Evolutionary conservation across 768 basidiomycete genomes (phyloP).

Genomic region (Lactarius tabidus): DNA sequence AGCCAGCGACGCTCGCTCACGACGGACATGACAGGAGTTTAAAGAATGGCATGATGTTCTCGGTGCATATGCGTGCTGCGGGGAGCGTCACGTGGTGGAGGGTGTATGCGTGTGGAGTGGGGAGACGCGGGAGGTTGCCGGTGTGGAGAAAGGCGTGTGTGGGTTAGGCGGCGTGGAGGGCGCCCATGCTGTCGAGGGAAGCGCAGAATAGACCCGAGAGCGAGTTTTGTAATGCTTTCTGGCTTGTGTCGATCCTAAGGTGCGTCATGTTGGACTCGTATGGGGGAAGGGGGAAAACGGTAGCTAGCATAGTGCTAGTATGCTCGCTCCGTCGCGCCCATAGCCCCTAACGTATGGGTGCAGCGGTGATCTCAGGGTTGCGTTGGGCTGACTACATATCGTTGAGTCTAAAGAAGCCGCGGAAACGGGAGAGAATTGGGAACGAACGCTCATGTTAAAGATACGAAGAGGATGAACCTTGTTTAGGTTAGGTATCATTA

Average conservation of each 20-base stretch:
- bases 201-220: conserved; percentile 94
- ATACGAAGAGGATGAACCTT: conserved; percentile 23
- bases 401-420: conserved; percentile 20
- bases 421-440: conserved; percentile 17
- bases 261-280: neutral
- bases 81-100: conserved; percentile 75
- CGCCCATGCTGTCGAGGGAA: conserved; percentile 74
- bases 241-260: conserved; percentile 65
- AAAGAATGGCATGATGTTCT: conserved; percentile 94
- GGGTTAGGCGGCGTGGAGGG: conserved; percentile 70
- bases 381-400: conserved; percentile 21
- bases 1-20: conserved; percentile 77
- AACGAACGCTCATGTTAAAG: conserved; percentile 21
- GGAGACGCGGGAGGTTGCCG: conserved; percentile 50
- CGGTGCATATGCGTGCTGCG: conserved; percentile 91
- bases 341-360: conserved; percentile 11
- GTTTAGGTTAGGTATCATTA: conserved; percentile 22
- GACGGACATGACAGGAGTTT: conserved; percentile 91
- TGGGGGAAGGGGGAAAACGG: neutral
- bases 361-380: conserved; percentile 24
- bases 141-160: conserved; percentile 55
- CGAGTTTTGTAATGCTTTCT: conserved; percentile 83
- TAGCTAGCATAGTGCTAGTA: conserved; percentile 50
- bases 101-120: conserved; percentile 36
- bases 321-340: too few relatives aligned